A percentile compares a stretch with the other conserved stretches of the same genome.
Evolutionary conservation across 768 basidiomycete genomes (phyloP).

Genomic region (Chlorophyllum brunneum): DNA sequence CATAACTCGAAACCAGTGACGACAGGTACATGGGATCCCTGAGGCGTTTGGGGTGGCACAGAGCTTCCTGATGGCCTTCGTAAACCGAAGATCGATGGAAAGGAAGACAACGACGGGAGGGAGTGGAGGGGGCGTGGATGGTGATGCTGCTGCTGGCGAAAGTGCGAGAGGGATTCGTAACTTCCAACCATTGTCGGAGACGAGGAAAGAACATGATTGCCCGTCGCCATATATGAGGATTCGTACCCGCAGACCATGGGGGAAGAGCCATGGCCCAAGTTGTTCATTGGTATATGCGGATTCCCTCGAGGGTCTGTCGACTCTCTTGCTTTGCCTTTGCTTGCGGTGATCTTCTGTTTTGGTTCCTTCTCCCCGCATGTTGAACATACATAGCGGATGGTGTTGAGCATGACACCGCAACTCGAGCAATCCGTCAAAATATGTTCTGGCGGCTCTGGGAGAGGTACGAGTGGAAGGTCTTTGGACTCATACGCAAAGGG

Average conservation of each 20-base stretch:
- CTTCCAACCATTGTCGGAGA: constrained; percentile 35
- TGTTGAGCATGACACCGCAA: constrained; percentile 70
- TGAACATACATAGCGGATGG: constrained; percentile 87
- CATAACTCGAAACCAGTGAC: constrained; percentile 80
- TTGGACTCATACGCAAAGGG: constrained; percentile 35
- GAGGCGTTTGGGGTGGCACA: constrained; percentile 14
- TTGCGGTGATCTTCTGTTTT: constrained; percentile 14
- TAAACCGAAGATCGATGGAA: constrained; percentile 19
- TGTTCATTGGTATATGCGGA: not conserved
- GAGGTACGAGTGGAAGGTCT: constrained; percentile 45
- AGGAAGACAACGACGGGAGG: constrained; percentile 35
- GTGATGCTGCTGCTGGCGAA: constrained; percentile 19
- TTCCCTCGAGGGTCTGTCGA: constrained; percentile 13
- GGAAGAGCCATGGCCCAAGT: constrained; percentile 6
- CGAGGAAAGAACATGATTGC: constrained; percentile 23
- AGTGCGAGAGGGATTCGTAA: constrained; percentile 7
- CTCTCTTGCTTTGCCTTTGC: constrained; percentile 47
- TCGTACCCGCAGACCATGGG: constrained; percentile 18
- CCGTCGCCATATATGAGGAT: constrained; percentile 8
- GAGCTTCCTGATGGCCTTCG: constrained; percentile 9
- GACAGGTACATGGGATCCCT: constrained; percentile 13
- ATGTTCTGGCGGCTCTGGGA: constrained; percentile 48
- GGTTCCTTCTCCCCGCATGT: constrained; percentile 81
- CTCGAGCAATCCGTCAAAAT: constrained; percentile 79
- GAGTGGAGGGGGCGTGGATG: constrained; percentile 14